Evolutionary conservation across 2,329 filamentous ascomycete species (phyloP).

Genomic region (Penicillium capsulatum): DNA sequence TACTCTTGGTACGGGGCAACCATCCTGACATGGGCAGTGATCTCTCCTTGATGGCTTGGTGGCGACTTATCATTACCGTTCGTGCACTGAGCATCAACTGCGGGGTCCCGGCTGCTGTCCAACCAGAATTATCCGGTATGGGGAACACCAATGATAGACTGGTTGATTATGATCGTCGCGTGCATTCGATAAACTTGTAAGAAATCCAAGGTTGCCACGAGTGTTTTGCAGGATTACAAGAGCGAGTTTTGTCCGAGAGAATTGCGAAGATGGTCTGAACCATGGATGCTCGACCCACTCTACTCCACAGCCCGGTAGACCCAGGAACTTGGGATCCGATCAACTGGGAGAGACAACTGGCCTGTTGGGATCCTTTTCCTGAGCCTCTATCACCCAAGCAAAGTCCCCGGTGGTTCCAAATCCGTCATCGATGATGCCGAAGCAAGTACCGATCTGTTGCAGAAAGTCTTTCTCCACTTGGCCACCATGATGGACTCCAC

Average conservation of each 20-base stretch:
- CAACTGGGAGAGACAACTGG: too few species aligned
- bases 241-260: conserved; percentile 25
- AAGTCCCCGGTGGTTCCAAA: too few species aligned
- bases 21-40: too few species aligned
- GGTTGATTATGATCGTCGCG: too few species aligned
- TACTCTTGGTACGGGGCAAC: too few species aligned
- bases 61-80: neutral
- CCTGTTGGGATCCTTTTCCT: too few species aligned
- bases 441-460: too few species aligned
- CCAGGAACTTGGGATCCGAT: conserved; percentile 1
- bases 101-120: neutral
- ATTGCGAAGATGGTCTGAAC: conserved; percentile 14
- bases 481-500: too few species aligned
- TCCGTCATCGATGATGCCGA: too few species aligned
- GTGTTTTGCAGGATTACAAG: neutral
- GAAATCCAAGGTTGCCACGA: neutral
- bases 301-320: neutral
- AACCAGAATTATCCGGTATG: neutral
- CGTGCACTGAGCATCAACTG: neutral
- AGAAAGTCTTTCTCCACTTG: too few species aligned
- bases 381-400: too few species aligned
- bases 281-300: conserved; percentile 8
- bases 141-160: too few species aligned
- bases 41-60: neutral
- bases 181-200: neutral